phyloP scores from a whole-genome alignment of 2,329 filamentous ascomycete genomes.

The Colletotrichum trifolii region DNA sequence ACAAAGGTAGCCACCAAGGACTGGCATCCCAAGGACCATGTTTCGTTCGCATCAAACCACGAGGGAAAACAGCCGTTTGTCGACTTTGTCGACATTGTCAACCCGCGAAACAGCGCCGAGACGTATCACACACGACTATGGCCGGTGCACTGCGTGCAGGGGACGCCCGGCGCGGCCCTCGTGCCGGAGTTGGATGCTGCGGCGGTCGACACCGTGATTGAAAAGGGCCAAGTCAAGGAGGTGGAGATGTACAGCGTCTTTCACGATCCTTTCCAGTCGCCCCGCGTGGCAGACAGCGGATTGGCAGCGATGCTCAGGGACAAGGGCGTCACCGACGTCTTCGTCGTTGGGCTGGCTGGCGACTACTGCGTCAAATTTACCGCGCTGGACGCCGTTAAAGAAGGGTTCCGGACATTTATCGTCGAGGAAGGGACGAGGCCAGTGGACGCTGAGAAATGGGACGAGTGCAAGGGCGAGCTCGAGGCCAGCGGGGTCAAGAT shows the following conservation, averaged over 20 bases:
- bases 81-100: slow-evolving; percentile 71
- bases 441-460: slow-evolving; percentile 73
- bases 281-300: slow-evolving; percentile 70
- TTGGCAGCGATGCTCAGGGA: slow-evolving; percentile 68
- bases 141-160: slow-evolving; percentile 90
- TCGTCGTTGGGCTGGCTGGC: slow-evolving; percentile 84
- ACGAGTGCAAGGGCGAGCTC: slow-evolving; percentile 63
- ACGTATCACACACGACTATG: slow-evolving; percentile 78
- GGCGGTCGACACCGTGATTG: slow-evolving; percentile 73
- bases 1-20: slow-evolving; percentile 90
- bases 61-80: slow-evolving; percentile 73
- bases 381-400: slow-evolving; percentile 78
- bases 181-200: slow-evolving; percentile 74
- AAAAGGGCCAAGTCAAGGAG: slow-evolving; percentile 79
- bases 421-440: slow-evolving; percentile 82
- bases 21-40: slow-evolving; percentile 84
- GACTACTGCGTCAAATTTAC: slow-evolving; percentile 92
- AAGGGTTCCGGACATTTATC: slow-evolving; percentile 82
- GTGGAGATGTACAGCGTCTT: slow-evolving; percentile 98
- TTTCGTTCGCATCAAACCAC: slow-evolving; percentile 92
- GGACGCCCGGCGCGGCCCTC: slow-evolving; percentile 77
- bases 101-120: slow-evolving; percentile 72
- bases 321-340: slow-evolving; percentile 78
- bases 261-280: slow-evolving; percentile 78
- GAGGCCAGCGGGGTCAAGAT: slow-evolving; percentile 69